A percentile compares a stretch with the other conserved stretches of the same genome.
Evolutionary conservation across 2,329 filamentous ascomycete genomes (phyloP).

Genomic region (Pezicula carpinea): DNA sequence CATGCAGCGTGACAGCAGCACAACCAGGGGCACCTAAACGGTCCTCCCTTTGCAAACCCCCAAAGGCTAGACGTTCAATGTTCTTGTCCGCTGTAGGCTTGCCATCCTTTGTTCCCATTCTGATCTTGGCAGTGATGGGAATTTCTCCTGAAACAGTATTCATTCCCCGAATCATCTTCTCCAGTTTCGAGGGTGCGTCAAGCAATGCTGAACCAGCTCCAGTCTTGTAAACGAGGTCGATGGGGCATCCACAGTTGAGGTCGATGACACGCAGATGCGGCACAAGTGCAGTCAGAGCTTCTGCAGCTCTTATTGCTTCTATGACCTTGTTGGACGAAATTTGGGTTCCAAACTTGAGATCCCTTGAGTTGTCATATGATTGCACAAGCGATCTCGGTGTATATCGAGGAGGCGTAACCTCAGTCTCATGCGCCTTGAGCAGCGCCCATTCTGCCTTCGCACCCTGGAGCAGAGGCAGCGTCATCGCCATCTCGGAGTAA

Average conservation of each 20-base stretch:
- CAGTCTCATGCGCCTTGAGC: slow-evolving; percentile 85
- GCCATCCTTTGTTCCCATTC: slow-evolving; percentile 80
- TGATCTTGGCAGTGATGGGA: slow-evolving; percentile 91
- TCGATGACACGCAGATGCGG: slow-evolving; percentile 88
- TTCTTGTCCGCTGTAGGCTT: slow-evolving; percentile 76
- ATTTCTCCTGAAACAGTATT: slow-evolving; percentile 86
- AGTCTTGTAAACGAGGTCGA: slow-evolving; percentile 84
- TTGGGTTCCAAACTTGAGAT: slow-evolving; percentile 87
- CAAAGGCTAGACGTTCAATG: slow-evolving; percentile 78
- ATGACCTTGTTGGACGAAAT: slow-evolving; percentile 91
- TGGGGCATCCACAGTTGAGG: slow-evolving; percentile 94
- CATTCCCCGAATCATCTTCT: slow-evolving; percentile 95
- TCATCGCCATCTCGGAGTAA: slow-evolving; percentile 98
- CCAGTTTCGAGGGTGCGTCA: slow-evolving; percentile 81
- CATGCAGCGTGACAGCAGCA: slow-evolving; percentile 93
- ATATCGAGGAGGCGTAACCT: slow-evolving; percentile 68
- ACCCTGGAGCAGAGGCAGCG: slow-evolving; percentile 82
- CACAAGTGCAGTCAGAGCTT: slow-evolving; percentile 70
- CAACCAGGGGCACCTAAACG: slow-evolving; percentile 73
- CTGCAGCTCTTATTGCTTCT: slow-evolving; percentile 83
- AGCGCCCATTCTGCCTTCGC: slow-evolving; percentile 91
- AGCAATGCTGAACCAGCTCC: slow-evolving; percentile 89
- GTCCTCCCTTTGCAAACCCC: slow-evolving; percentile 66
- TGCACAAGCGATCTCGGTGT: slow-evolving; percentile 54
- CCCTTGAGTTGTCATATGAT: slow-evolving; percentile 76